Evolutionary conservation across 495 filamentous ascomycete genomes (phyloP), one percentile per base, ranked within the genome.

Genomic region (Xylaria longipes): DNA sequence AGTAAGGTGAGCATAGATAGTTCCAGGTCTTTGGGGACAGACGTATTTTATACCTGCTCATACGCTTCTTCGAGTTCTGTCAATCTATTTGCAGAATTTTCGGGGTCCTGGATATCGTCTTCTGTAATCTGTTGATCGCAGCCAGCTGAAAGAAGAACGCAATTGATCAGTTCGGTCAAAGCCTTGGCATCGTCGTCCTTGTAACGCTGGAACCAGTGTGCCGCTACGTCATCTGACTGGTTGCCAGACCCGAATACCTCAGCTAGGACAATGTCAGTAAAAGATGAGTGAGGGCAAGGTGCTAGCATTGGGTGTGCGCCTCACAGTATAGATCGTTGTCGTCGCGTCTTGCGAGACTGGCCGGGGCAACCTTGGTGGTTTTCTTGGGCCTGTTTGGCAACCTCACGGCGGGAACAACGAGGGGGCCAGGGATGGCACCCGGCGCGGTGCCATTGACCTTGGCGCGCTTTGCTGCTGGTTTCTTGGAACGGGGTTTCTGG

Each of bases 151-250:
- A 90, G 88, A 5, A 99, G 84, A 27, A 97, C 89, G 74, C 97
- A 94, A 78, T 97, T 98, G 67, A 99, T 87, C 72, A 99, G 81
- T 48, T 97, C 93, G 14, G 90, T 88, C 79, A 97, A 86, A 7
- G 93, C 93, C 39, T 83, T 82, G 2, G 87, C 78, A 63, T 91
- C 88, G 74, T 95, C 81, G 41, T 87, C 83, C 64, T 91, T 85
- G 83, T 95, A 98, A 74, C 86, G 85, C 39, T 86, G 81, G 63
- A 94, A 86, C 95, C 95, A 98, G 56, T 91, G 86, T 22, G 90
- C 88, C 6, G 93, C 94, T n/a, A 93, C 90, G 39, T 91, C 90
- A 68, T 97, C 91, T 25, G 89, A 81, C 27, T 84, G 85, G 52
- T 90, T 85, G 46, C 88, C 90, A 54, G 90, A 89, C n/a, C 86